phyloP scores from a whole-genome alignment of 2,329 filamentous ascomycete genomes.

The Ophiocordyceps australis region DNA sequence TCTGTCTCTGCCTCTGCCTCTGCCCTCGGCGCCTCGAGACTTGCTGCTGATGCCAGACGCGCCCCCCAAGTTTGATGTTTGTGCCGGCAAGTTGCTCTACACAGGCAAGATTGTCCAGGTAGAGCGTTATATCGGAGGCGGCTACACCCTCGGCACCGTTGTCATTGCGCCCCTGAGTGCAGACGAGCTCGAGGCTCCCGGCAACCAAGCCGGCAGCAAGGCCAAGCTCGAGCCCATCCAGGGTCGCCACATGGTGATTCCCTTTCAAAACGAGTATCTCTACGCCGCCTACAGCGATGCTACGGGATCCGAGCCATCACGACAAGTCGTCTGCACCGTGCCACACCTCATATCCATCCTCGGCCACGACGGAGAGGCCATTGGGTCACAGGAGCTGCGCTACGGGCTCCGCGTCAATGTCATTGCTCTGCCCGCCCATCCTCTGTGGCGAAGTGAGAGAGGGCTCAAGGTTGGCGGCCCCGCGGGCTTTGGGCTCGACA shows the following conservation, averaged over 20 bases:
- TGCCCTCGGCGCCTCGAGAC: neutral
- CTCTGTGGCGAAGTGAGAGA: conserved; percentile 24
- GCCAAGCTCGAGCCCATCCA: no score
- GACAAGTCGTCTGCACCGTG: conserved; percentile 15
- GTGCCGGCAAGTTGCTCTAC: conserved; percentile 16
- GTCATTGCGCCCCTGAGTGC: conserved; percentile 13
- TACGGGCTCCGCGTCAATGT: conserved; percentile 32
- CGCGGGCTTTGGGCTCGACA: conserved; percentile 10
- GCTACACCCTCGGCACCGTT: conserved; percentile 21
- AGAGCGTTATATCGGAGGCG: conserved; percentile 16
- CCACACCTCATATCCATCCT: conserved; percentile 18
- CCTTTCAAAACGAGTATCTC: conserved; percentile 23
- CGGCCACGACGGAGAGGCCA: conserved; percentile 25
- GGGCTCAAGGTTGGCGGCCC: conserved; percentile 15
- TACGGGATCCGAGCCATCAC: conserved; percentile 10
- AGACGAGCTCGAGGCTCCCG: conserved; percentile 10
- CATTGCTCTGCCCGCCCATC: conserved; percentile 28
- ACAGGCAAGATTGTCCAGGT: conserved; percentile 21
- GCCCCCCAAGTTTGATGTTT: conserved; percentile 14
- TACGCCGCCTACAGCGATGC: conserved; percentile 16
- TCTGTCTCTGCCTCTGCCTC: conserved; percentile 4
- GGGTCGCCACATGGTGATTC: conserved; percentile 17
- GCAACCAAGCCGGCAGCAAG: conserved; percentile 3
- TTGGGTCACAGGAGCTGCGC: conserved; percentile 29
- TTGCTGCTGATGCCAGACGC: no score